Conservation (phyloP, 768 basidiomycete genomes). For the Kwoniella sp. region DNA sequence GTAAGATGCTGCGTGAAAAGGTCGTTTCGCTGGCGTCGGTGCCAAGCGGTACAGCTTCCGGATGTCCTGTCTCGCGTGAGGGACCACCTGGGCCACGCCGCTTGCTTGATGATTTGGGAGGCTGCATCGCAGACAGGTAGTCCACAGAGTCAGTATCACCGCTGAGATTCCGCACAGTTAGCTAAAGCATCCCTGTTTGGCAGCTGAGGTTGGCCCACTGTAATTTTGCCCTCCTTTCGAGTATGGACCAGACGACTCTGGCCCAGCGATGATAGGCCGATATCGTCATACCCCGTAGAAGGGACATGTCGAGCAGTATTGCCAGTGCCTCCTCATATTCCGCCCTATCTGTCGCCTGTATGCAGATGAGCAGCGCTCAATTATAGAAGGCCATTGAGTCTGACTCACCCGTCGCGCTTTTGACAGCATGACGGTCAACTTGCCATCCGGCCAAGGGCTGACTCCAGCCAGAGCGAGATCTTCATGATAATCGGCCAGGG, state of each 20-base stretch:
- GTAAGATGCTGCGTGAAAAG: neutral
- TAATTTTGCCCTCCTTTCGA: constrained; percentile 27
- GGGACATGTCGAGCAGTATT: constrained; percentile 17
- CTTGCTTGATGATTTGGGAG: constrained; percentile 10
- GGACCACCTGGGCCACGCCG: constrained; percentile 29
- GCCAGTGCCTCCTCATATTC: constrained; percentile 29
- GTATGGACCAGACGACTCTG: constrained; percentile 31
- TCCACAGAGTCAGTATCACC: constrained; percentile 12
- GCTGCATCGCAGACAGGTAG: constrained; percentile 7
- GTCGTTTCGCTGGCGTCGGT: neutral
- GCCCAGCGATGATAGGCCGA: constrained; percentile 38
- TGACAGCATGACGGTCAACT: constrained; percentile 29
- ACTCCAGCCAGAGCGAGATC: constrained; percentile 27
- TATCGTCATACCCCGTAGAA: constrained; percentile 23
- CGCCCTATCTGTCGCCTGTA: constrained; percentile 17
- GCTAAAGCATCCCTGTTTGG: neutral
- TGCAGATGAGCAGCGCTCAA: neutral
- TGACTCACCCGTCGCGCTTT: constrained; percentile 37
- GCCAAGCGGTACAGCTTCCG: neutral
- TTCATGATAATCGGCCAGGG: constrained; percentile 35
- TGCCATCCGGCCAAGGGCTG: constrained; percentile 11
- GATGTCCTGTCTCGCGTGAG: constrained; percentile 13
- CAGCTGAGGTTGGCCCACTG: constrained; percentile 19
- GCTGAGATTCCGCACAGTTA: constrained; percentile 13
- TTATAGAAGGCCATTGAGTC: neutral